A percentile compares a stretch with the other conserved stretches of the same genome.
Evolutionary conservation across 148 eudicot species (phyloP).

Genomic region (Rhododendron ferrugineum): DNA sequence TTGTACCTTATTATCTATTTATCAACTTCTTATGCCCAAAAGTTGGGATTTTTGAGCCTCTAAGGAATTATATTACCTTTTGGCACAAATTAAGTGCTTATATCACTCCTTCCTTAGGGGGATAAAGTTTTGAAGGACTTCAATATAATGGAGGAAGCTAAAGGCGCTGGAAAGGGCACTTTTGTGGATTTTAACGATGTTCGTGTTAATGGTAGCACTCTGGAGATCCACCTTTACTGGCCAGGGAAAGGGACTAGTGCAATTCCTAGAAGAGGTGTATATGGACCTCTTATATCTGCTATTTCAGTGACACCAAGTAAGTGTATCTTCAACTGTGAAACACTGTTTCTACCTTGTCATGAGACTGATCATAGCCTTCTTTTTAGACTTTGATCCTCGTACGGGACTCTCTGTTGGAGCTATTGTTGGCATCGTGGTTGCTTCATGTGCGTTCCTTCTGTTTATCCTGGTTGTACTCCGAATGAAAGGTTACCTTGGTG

Average conservation of each 20-base stretch:
- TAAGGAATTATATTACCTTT: neutral
- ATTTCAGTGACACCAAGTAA: slow-evolving; percentile 84
- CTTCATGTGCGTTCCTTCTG: slow-evolving; percentile 30
- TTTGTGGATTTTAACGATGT: slow-evolving; percentile 33
- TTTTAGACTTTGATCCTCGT: slow-evolving; percentile 45
- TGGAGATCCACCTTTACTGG: slow-evolving; percentile 83
- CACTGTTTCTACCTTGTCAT: neutral
- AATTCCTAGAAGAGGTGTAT: slow-evolving; percentile 60
- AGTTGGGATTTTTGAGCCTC: neutral
- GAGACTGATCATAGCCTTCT: neutral
- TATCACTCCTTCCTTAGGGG: slow-evolving; percentile 38
- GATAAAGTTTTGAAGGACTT: slow-evolving; percentile 45
- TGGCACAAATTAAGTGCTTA: neutral
- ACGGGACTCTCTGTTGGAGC: slow-evolving; percentile 59
- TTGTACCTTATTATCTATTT: neutral
- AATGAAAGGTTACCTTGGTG: slow-evolving; percentile 41
- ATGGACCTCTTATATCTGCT: slow-evolving; percentile 92
- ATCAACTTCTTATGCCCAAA: neutral
- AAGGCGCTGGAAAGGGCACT: slow-evolving; percentile 51
- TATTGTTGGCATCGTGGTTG: slow-evolving; percentile 54
- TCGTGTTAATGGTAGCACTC: slow-evolving; percentile 52
- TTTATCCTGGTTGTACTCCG: slow-evolving; percentile 36
- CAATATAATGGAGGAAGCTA: slow-evolving; percentile 55
- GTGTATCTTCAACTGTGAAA: slow-evolving; percentile 12
- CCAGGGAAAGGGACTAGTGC: slow-evolving; percentile 78